Conservation (phyloP, 2,329 filamentous ascomycete genomes). For the Apiospora malaysiana region DNA sequence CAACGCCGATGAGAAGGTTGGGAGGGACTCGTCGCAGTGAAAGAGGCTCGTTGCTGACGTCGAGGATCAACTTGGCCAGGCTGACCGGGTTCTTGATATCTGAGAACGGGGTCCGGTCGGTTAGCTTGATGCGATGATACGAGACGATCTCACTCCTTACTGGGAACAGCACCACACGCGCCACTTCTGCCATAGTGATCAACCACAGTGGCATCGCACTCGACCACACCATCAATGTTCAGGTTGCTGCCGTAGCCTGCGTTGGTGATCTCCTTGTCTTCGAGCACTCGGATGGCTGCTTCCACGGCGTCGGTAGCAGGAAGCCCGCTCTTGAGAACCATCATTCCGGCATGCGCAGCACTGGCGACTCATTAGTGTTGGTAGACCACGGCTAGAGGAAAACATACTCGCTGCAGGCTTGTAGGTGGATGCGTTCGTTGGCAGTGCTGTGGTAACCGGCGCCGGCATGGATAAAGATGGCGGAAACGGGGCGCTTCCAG, state of each 20-base stretch:
- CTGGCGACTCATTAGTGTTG: conserved; percentile 49
- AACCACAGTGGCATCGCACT: conserved; percentile 93
- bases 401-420: conserved; percentile 85
- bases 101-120: conserved; percentile 42
- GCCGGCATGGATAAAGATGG: conserved; percentile 94
- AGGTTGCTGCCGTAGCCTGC: conserved; percentile 96
- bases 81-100: conserved; percentile 93
- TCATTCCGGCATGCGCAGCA: conserved; percentile 85
- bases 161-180: conserved; percentile 87
- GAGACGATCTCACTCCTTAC: conserved; percentile 58
- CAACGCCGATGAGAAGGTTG: conserved; percentile 86
- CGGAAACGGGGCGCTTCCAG: conserved; percentile 47
- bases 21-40: conserved; percentile 88
- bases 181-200: conserved; percentile 91
- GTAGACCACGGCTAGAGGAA: neutral
- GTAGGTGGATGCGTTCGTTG: conserved; percentile 84
- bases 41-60: conserved; percentile 76
- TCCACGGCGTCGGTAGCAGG: conserved; percentile 89
- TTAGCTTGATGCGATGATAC: neutral
- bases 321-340: conserved; percentile 76
- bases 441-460: conserved; percentile 90
- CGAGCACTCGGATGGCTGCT: conserved; percentile 83
- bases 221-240: conserved; percentile 86
- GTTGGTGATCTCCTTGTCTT: conserved; percentile 96
- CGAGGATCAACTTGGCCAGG: conserved; percentile 81